Conservation (phyloP, 2,329 filamentous ascomycete species). For the Pestalotiopsis sp. region DNA sequence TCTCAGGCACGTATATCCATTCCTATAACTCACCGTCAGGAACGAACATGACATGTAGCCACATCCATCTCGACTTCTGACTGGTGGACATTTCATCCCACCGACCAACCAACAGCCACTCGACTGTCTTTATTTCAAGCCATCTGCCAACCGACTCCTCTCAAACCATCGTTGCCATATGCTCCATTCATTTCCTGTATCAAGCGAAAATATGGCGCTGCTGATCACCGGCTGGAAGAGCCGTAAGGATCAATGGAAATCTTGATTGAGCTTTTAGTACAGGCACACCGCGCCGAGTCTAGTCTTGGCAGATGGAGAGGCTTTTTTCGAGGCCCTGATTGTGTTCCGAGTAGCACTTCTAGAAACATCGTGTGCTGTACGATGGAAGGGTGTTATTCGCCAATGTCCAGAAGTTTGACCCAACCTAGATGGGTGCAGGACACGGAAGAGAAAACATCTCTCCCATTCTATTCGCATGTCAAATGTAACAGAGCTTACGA, state of each 20-base stretch:
- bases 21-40: neutral
- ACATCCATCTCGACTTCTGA: neutral
- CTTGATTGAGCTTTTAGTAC: neutral
- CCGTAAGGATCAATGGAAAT: neutral
- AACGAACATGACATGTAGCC: neutral
- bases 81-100: slow-evolving; percentile 3
- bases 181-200: neutral
- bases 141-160: neutral
- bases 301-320: neutral
- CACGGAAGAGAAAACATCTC: no score
- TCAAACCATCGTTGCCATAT: neutral
- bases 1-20: no score
- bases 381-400: neutral
- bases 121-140: neutral
- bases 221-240: neutral
- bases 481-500: no score
- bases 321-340: neutral
- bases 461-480: no score
- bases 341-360: no score
- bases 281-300: neutral
- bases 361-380: neutral
- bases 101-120: neutral
- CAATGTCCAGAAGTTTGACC: no score
- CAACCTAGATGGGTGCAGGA: no score
- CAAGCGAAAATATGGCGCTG: neutral